These are phyloP conservation scores for Mucor velutinosus DNA, from an alignment of 371 early-diverging fungal genomes.

Conservation along the genomic window DNA sequence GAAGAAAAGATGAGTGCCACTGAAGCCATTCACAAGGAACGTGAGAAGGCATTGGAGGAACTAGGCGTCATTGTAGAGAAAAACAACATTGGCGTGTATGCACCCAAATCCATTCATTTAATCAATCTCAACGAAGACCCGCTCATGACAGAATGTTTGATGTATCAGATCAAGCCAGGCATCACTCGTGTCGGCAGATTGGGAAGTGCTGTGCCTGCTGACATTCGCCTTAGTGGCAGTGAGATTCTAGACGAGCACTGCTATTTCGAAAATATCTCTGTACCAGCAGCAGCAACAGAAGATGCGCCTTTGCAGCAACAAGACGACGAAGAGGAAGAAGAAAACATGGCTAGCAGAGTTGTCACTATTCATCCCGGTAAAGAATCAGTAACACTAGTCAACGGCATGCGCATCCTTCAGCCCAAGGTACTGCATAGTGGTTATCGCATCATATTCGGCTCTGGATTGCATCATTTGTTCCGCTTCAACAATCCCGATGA, in stretches of 20 bases:
- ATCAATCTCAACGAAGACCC: conserved; percentile 91
- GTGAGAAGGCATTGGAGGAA: conserved; percentile 77
- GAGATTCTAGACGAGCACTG: conserved; percentile 78
- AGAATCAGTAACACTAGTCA: conserved; percentile 69
- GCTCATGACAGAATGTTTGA: conserved; percentile 83
- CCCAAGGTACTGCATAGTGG: conserved; percentile 70
- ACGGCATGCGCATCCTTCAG: conserved; percentile 64
- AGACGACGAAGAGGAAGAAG: not conserved
- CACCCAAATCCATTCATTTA: conserved; percentile 80
- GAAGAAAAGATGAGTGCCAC: conserved; percentile 70
- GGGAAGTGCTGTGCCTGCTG: conserved; percentile 49
- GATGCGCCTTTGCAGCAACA: not conserved
- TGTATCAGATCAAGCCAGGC: conserved; percentile 83
- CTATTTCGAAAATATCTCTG: conserved; percentile 60
- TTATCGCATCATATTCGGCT: conserved; percentile 78
- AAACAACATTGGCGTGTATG: conserved; percentile 74
- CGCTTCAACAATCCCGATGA: conserved; percentile 87
- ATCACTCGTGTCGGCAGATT: conserved; percentile 69
- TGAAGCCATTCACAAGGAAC: conserved; percentile 69
- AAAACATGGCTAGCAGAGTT: conserved; percentile 32
- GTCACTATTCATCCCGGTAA: conserved; percentile 67
- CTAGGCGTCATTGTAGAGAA: conserved; percentile 79
- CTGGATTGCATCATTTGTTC: conserved; percentile 73
- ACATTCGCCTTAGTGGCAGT: conserved; percentile 73
- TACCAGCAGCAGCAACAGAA: not conserved